A percentile compares a stretch with the other conserved stretches of the same genome.
Conservation (phyloP, 75 land plant genomes). For the Pinus tabuliformis region DNA sequence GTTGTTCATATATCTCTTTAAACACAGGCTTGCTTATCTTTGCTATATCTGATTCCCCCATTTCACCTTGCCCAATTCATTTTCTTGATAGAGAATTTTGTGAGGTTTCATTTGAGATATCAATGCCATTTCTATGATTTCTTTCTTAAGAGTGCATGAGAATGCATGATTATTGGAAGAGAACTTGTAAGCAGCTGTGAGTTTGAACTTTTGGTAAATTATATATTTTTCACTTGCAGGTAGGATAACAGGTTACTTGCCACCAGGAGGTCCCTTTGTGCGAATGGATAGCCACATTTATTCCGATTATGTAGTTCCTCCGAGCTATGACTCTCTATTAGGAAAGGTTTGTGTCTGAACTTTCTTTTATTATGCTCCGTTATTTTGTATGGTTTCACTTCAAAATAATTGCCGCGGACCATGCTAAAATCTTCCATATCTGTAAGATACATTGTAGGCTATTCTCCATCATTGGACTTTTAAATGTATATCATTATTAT, state of each 20-base stretch:
- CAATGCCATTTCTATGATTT: neutral
- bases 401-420: neutral
- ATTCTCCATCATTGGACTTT: neutral
- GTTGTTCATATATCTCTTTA: neutral
- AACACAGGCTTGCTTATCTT: neutral
- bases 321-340: constrained; percentile 93
- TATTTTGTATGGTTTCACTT: neutral
- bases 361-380: neutral
- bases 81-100: neutral
- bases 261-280: constrained; percentile 97
- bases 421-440: neutral
- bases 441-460: neutral
- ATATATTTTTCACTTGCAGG: constrained; percentile 35
- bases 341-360: constrained; percentile 68
- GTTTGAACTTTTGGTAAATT: neutral
- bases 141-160: neutral
- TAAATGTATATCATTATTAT: neutral
- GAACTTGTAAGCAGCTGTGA: neutral
- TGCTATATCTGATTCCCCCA: neutral
- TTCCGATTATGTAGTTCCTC: constrained; percentile 95
- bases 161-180: neutral
- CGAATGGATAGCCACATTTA: constrained; percentile 99
- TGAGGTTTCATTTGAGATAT: neutral
- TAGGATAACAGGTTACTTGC: constrained; percentile 84
- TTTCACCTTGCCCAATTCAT: neutral